Evolutionary conservation across 495 filamentous ascomycete genomes (phyloP), one percentile per base, ranked within the genome.

Genomic region (Lentithecium fluviatile): DNA sequence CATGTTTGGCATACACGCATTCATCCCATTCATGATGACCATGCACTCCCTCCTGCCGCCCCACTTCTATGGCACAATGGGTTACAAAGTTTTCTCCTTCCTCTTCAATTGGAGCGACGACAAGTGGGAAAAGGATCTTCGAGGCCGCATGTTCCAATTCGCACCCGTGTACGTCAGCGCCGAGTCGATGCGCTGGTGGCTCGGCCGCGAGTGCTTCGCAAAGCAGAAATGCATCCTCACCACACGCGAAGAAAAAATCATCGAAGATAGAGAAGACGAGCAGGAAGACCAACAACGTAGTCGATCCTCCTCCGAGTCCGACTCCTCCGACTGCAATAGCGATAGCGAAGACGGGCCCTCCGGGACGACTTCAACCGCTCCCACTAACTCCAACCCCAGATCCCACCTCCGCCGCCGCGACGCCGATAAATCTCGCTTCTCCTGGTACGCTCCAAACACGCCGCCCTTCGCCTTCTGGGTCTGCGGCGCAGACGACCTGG

Each of bases 161-260:
- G 84, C 89, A 2, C 93, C 93, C 3, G 89, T 95, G 2, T 96
- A 93, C 68, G 90, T 96, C 24, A 89, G 85, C 58, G 83, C 89
- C 6, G 93, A 97, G 76, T 87, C 83, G 21, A 96, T 97, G 88
- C 81, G 90, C 0, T 97, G 93, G 94, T 97, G 93, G 93, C 79
- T 97, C 0, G 94, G 94, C 0, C 75, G 87, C 1, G 90, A 95
- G 66, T 90, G 91, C 64, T 97, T 97, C 70, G 90, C 94, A 0
- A 88, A 80, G 61, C 91, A 97, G 60, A 88, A 88, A 71, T 97
- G 94, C 72, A 95, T 97, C 51, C 79, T 97, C 10, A 79, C 88
- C 5, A 93, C 91, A 2, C 78, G 81, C 32, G 86, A 91, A 59
- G 83, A 90, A 58, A 78, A 79, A 61, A 74, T 73, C 47, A 73